phyloP scores from a whole-genome alignment of 768 basidiomycete genomes.

The Lactifluus volemus region DNA sequence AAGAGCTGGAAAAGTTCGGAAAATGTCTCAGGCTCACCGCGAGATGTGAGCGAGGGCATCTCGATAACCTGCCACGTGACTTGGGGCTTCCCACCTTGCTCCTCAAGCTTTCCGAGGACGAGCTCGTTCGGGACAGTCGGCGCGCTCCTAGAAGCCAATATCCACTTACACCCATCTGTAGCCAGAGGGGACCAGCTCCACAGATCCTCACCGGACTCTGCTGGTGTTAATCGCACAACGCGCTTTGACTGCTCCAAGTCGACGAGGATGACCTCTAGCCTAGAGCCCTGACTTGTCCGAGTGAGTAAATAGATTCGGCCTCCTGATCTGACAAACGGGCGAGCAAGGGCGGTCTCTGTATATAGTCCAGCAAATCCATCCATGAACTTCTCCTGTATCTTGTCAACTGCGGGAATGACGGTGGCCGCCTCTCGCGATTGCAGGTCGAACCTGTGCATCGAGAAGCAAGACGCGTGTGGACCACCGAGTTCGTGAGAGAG shows the following conservation, averaged over 20 bases:
- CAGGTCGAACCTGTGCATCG: constrained; percentile 21
- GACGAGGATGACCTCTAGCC: constrained; percentile 21
- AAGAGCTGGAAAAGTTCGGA: neutral
- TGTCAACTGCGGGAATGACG: constrained; percentile 19
- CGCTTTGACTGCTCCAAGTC: constrained; percentile 11
- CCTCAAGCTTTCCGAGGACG: constrained; percentile 20
- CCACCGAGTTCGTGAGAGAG: constrained; percentile 27
- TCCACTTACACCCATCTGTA: constrained; percentile 13
- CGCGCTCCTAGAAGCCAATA: constrained; percentile 20
- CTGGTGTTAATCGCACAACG: constrained; percentile 13
- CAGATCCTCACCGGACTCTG: constrained; percentile 12
- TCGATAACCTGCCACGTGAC: constrained; percentile 17
- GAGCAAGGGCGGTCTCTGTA: constrained; percentile 21
- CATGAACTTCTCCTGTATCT: constrained; percentile 5
- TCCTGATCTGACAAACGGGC: constrained; percentile 22
- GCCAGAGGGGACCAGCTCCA: constrained; percentile 20
- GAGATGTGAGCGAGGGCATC: constrained; percentile 7
- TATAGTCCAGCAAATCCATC: constrained; percentile 29
- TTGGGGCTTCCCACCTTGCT: neutral
- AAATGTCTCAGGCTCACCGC: neutral
- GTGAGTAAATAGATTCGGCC: constrained; percentile 13
- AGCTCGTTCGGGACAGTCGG: constrained; percentile 17
- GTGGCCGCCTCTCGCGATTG: constrained; percentile 7
- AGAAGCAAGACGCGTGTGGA: constrained; percentile 25
- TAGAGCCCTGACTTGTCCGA: constrained; percentile 21